Percentiles rank a stretch among this genome's conserved stretches.
Evolutionary conservation across 1,139 yeast genomes (phyloP).

Genomic region (Cylindricascospora bacillispora): DNA sequence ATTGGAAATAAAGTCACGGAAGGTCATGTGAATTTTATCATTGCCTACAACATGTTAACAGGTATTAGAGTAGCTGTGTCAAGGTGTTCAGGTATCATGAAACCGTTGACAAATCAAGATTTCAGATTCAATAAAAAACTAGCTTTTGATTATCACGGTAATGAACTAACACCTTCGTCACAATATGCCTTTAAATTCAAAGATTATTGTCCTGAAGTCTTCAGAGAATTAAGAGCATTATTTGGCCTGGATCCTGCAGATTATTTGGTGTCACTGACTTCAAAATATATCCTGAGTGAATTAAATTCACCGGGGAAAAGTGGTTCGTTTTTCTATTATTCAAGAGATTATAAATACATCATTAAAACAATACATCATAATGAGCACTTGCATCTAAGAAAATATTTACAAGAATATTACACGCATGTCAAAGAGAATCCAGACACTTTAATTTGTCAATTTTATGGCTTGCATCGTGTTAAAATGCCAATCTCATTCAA

Average conservation of each 20-base stretch:
- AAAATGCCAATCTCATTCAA: slow-evolving; percentile 62
- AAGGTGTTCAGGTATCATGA: slow-evolving; percentile 76
- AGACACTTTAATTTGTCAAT: slow-evolving; percentile 79
- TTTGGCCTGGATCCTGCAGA: slow-evolving; percentile 95
- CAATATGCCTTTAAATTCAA: slow-evolving; percentile 94
- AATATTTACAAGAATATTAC: slow-evolving; percentile 65
- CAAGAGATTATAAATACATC: slow-evolving; percentile 85
- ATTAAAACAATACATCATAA: slow-evolving; percentile 92
- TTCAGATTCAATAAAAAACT: slow-evolving; percentile 63
- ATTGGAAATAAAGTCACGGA: slow-evolving; percentile 79
- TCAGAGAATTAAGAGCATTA: slow-evolving; percentile 63
- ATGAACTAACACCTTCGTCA: slow-evolving; percentile 74
- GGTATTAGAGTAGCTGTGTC: slow-evolving; percentile 95
- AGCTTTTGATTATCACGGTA: slow-evolving; percentile 79
- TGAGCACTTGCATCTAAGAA: slow-evolving; percentile 76
- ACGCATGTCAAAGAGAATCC: slow-evolving; percentile 74
- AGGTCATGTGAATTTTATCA: slow-evolving; percentile 85
- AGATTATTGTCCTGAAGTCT: slow-evolving; percentile 92
- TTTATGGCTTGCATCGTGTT: slow-evolving; percentile 89
- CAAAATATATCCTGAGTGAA: slow-evolving; percentile 84
- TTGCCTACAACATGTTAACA: slow-evolving; percentile 95
- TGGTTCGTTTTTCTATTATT: slow-evolving; percentile 91
- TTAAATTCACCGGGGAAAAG: slow-evolving; percentile 94
- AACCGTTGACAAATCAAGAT: slow-evolving; percentile 56
- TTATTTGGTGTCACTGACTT: slow-evolving; percentile 81